phyloP scores from a whole-genome alignment of 2,329 filamentous ascomycete genomes.

The Akanthomyces uredinophilus region DNA sequence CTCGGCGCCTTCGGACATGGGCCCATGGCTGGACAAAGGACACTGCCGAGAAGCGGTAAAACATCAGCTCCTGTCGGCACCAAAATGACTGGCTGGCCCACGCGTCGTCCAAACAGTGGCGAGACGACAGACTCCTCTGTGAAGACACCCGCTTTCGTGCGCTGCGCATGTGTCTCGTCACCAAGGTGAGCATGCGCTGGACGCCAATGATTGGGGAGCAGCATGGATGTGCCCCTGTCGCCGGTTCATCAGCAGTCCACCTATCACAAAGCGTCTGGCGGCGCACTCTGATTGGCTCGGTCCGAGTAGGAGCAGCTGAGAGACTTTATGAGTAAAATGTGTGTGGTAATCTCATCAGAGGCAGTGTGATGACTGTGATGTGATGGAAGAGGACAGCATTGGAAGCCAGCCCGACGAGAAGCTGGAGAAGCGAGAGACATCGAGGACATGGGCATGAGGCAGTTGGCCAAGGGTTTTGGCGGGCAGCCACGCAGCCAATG shows the following conservation, averaged over 20 bases:
- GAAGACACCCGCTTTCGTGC: constrained; percentile 4
- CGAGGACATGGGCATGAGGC: not conserved
- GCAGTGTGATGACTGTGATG: not conserved
- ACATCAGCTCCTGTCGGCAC: not conserved
- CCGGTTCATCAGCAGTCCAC: not conserved
- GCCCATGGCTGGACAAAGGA: not conserved
- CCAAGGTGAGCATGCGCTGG: not conserved
- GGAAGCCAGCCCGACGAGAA: not conserved
- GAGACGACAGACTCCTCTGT: not conserved
- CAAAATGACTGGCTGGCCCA: not conserved
- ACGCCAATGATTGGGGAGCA: not conserved
- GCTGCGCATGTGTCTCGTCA: not conserved
- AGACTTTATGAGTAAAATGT: not conserved
- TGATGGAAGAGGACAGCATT: not conserved
- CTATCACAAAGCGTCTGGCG: not conserved
- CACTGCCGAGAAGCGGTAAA: not conserved
- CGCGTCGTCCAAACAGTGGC: not conserved
- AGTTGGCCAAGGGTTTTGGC: not conserved
- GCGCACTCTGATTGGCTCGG: not conserved
- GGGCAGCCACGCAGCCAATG: too few species aligned
- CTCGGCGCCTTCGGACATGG: not conserved
- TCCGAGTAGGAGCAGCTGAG: not conserved
- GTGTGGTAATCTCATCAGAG: constrained; percentile 5
- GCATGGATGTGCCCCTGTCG: constrained; percentile 4
- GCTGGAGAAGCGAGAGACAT: not conserved